Conservation (phyloP, 2,329 filamentous ascomycete species). For the Exophiala aquamarina region DNA sequence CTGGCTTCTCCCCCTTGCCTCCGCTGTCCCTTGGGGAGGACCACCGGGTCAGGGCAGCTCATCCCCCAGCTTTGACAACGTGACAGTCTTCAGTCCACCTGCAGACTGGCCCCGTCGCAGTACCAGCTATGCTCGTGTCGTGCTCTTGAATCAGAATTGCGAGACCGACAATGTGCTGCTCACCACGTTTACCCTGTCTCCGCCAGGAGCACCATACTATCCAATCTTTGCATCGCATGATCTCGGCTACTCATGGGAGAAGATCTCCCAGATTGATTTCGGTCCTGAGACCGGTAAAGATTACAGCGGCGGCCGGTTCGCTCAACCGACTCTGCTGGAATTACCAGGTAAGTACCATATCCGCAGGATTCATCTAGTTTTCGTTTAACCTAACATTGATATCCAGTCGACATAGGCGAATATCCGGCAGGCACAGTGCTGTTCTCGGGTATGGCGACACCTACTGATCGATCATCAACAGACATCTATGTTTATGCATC, state of each 20-base stretch:
- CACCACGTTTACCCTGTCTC: conserved; percentile 1
- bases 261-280: conserved; percentile 7
- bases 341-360: neutral
- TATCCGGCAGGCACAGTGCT: conserved; percentile 5
- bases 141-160: conserved; percentile 5
- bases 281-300: conserved; percentile 3
- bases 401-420: neutral
- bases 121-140: conserved; percentile 6
- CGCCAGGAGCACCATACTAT: conserved; percentile 1
- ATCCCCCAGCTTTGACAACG: conserved; percentile 2
- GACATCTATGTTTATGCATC: conserved; percentile 6
- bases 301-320: neutral
- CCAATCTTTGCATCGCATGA: conserved; percentile 4
- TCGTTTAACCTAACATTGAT: neutral
- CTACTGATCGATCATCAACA: neutral
- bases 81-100: conserved; percentile 1
- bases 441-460: conserved; percentile 1
- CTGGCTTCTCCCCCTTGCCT: neutral
- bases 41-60: neutral
- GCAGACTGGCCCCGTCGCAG: conserved; percentile 4
- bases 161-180: conserved; percentile 7
- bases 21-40: neutral
- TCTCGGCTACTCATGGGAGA: neutral
- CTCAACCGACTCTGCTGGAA: conserved; percentile 1
- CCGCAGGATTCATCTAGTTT: neutral